Base-by-base conservation (phyloP, 2,329 filamentous ascomycete genomes). In the Scedosporium boydii region DNA sequence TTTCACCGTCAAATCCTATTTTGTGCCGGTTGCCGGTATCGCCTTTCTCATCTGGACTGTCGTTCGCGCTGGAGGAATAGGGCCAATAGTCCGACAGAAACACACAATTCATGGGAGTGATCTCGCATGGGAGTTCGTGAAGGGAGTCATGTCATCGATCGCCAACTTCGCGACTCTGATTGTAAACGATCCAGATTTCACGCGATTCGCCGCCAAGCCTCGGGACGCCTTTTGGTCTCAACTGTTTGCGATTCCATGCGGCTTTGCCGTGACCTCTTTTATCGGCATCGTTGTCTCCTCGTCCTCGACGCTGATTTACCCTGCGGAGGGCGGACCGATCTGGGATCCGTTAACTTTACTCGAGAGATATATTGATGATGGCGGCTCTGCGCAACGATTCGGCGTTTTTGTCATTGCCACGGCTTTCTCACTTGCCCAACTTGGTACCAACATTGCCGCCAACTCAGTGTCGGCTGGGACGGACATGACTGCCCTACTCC, bases 151-250 rank as follows among this genome's bases (percentile, higher is more conserved):
- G 91, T 87, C 83, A 26, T 87, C 90, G 3, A 92, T 97, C 66
- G 89, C 90, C 68, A 96, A 96, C 76, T 96, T 96, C 70, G 90
- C 91, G 1, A 91, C 92, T 0, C 81, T 96, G 41, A 95, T 96
- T 67, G 82, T 88, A 64, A 87, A 96, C 72, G 87, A 90, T 67
- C 89, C 89, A 0, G 91, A 96, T 70, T 96, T 96, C 72, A 80
- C 90, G 21, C 88, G 93, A 72, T 97, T 96, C 69, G 89, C 91
- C 2, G 77, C 78, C 21, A 91, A 87, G 70, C 91, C 91, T 1
- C 81, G 77, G 18, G 89, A 95, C 70, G 90, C 91, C 0, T 70
- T 96, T 6, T 91, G 89, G 85, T 87, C 91, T 0, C 92, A 96
- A 74, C 78, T 96, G 1, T 72, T 91, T 65, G 85, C 88, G 1